Evolutionary conservation across 2,329 filamentous ascomycete genomes (phyloP), one percentile per base, ranked within the genome.

Genomic region (Calonectria crousiana): DNA sequence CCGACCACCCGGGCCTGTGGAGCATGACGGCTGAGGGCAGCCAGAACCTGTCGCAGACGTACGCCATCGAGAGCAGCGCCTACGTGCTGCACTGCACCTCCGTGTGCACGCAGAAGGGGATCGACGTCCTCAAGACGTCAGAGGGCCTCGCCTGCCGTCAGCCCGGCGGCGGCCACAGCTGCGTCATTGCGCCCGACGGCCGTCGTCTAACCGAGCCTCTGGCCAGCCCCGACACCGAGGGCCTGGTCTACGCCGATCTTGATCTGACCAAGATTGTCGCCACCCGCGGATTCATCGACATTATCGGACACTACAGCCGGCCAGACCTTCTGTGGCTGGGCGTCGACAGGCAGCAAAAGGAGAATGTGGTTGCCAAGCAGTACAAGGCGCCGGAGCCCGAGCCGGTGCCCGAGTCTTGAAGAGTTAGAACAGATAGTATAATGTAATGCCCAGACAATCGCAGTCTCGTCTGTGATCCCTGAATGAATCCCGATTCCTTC

Each of bases 21-120:
- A 81, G 79, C 58, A 83, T 84, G 79, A 80, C 79, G 20, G 78
- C 79, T 9, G 80, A 82, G 34, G 85, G 85, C 6, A 86, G 84
- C 71, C 85, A 84, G 36, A 85, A 78, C 56, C 82, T 91, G 1
- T 88, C 89, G 0, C 88, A 88, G 74, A 86, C 87, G 0, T 91
- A 92, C 76, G 90, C 91, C 1, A 87, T 92, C 11, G 91, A 93
- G 78, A 87, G 88, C 2, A 84, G 85, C 11, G 81, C 88, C 0
- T 92, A 89, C 73, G 90, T 92, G 1, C 85, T 92, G 3, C 78
- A 80, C 26, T 73, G 75, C 34, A 81, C 79, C 1, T 71, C 75
- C 0, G 77, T 81, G 3, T 83, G 90, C 65, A 85, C 84, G 0
- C 76, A 87, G 9, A 79, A 84, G 18, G 90, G 87, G 0, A 81